Evolutionary conservation across 345 rosid species (phyloP).

Genomic region (Punica granatum): DNA sequence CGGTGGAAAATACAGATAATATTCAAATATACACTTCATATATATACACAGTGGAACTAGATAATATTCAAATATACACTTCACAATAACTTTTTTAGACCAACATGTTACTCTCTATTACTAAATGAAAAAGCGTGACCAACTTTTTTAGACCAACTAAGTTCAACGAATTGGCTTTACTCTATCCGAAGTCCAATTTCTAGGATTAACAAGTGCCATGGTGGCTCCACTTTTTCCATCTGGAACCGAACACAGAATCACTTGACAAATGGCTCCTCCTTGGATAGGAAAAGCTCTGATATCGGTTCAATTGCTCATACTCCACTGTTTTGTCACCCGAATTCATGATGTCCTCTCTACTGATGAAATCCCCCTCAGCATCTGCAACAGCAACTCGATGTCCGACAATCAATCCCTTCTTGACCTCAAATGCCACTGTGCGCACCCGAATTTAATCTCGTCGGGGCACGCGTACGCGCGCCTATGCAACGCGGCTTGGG

Average conservation of each 20-base stretch:
- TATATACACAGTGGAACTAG: too few species aligned
- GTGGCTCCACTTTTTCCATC: not conserved
- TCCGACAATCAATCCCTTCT: not conserved
- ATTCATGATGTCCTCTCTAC: not conserved
- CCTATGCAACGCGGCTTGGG: too few species aligned
- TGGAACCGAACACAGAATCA: not conserved
- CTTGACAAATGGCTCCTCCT: not conserved
- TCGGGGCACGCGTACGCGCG: too few species aligned
- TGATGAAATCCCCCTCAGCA: not conserved
- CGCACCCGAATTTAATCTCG: too few species aligned
- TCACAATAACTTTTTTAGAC: too few species aligned
- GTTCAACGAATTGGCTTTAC: too few species aligned
- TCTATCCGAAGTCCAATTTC: not conserved
- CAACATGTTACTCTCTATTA: too few species aligned
- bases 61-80: too few species aligned
- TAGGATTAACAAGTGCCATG: not conserved
- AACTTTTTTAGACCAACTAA: too few species aligned
- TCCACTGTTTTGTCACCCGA: not conserved
- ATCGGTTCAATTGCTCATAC: not conserved
- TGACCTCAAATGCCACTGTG: conserved; percentile 20
- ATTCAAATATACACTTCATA: too few species aligned
- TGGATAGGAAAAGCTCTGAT: not conserved
- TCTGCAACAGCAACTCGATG: not conserved
- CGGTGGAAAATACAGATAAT: too few species aligned
- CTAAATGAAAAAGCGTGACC: too few species aligned